Evolutionary conservation across 2,329 filamentous ascomycete genomes (phyloP).

Genomic region (Fusarium solani-melongenae): DNA sequence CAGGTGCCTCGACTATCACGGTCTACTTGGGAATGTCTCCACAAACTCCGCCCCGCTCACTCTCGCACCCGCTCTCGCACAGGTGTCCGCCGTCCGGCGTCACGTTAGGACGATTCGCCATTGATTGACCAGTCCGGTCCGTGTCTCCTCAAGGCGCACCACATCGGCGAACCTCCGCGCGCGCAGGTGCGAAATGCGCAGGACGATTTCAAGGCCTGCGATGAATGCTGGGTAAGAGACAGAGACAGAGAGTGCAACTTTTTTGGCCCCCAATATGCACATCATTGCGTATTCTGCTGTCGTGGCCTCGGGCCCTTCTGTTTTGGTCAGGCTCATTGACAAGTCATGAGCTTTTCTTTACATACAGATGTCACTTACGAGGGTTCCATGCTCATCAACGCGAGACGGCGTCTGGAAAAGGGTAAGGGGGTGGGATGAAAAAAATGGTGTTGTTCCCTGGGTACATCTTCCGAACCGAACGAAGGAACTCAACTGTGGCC

Average conservation of each 20-base stretch:
- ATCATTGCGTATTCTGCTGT: slow-evolving; percentile 36
- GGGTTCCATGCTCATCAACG: slow-evolving; percentile 1
- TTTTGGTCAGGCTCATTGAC: slow-evolving; percentile 11
- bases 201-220: slow-evolving; percentile 34
- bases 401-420: neutral
- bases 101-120: slow-evolving; percentile 20
- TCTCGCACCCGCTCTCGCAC: slow-evolving; percentile 20
- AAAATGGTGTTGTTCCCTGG: slow-evolving; percentile 17
- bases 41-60: slow-evolving; percentile 28
- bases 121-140: slow-evolving; percentile 12
- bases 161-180: slow-evolving; percentile 33
- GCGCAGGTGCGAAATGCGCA: slow-evolving; percentile 23
- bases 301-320: slow-evolving; percentile 32
- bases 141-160: slow-evolving; percentile 2
- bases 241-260: slow-evolving; percentile 1
- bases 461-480: neutral
- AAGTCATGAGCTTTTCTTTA: neutral
- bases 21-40: slow-evolving; percentile 21
- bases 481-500: slow-evolving; percentile 4
- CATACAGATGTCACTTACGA: slow-evolving; percentile 8
- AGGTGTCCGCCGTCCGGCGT: slow-evolving; percentile 16
- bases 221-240: slow-evolving; percentile 19
- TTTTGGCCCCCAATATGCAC: slow-evolving; percentile 20
- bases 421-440: slow-evolving; percentile 3
- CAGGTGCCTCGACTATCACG: slow-evolving; percentile 37